These are phyloP conservation scores for Serendipita indica DNA, from an alignment of 768 basidiomycete species.

Conservation along the genomic window DNA sequence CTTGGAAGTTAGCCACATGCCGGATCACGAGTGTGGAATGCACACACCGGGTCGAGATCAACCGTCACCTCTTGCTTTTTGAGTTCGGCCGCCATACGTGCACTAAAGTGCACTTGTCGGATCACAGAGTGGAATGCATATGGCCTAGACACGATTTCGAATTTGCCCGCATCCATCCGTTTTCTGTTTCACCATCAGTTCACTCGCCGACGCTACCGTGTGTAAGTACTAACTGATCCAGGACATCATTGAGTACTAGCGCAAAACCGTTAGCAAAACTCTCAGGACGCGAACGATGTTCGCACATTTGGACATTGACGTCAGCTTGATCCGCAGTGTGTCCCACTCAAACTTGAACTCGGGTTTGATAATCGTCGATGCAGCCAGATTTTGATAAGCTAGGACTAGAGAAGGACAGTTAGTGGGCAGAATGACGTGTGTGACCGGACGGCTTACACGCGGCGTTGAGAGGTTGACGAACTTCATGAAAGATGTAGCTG, in stretches of 20 bases:
- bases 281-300: neutral
- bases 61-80: conserved; percentile 18
- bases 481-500: conserved; percentile 28
- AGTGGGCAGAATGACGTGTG: neutral
- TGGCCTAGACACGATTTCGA: conserved; percentile 30
- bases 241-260: conserved; percentile 24
- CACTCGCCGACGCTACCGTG: neutral
- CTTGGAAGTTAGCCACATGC: neutral
- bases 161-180: conserved; percentile 60
- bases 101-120: conserved; percentile 26
- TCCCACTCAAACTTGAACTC: conserved; percentile 1
- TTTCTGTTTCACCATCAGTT: conserved; percentile 19
- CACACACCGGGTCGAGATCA: conserved; percentile 17
- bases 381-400: conserved; percentile 5
- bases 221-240: conserved; percentile 29
- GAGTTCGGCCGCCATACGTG: conserved; percentile 18
- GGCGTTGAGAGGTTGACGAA: conserved; percentile 30
- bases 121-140: conserved; percentile 31
- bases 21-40: neutral
- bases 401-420: neutral
- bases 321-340: conserved; percentile 5
- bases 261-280: conserved; percentile 13
- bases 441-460: conserved; percentile 15
- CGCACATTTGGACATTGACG: conserved; percentile 2
- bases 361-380: neutral